These are phyloP conservation scores for Phytophthora pisi DNA, from an alignment of 352 stramenopile genomes.

Conservation along the genomic window DNA sequence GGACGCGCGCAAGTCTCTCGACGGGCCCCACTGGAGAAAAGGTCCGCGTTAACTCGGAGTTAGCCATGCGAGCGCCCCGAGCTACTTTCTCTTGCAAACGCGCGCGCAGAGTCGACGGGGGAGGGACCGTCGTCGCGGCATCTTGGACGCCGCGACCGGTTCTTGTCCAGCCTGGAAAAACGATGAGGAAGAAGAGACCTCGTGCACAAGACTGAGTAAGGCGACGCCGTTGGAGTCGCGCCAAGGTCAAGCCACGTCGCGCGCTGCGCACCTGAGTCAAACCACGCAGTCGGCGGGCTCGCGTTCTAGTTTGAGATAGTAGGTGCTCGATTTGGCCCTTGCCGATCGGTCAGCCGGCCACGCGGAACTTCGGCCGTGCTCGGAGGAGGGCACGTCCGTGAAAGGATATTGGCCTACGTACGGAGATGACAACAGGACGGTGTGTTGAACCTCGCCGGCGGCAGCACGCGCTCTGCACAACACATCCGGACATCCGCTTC, in stretches of 20 bases:
- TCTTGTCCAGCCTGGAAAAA: constrained; percentile 15
- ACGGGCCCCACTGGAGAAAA: constrained; percentile 33
- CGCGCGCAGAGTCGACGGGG: constrained; percentile 2
- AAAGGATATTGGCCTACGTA: constrained; percentile 4
- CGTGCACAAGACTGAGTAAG: neutral
- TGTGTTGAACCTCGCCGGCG: constrained; percentile 25
- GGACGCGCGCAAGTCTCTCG: constrained; percentile 15
- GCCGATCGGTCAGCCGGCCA: neutral
- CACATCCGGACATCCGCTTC: constrained; percentile 36
- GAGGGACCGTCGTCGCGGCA: neutral
- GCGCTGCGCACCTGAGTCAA: constrained; percentile 19
- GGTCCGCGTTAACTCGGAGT: constrained; percentile 17
- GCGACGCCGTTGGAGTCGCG: neutral
- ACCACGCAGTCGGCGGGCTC: neutral
- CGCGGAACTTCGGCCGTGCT: neutral
- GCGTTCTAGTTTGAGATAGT: constrained; percentile 14
- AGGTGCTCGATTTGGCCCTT: constrained; percentile 22
- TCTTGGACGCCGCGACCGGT: constrained; percentile 1
- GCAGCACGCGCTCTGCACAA: constrained; percentile 9
- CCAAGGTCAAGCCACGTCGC: no score
- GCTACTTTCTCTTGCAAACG: constrained; percentile 30
- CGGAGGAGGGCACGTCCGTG: neutral
- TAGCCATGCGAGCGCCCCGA: constrained; percentile 23
- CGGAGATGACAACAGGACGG: constrained; percentile 27
- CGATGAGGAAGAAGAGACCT: constrained; percentile 16